Conservation (phyloP, 2,329 filamentous ascomycete genomes). For the Aspergillus sp. region DNA sequence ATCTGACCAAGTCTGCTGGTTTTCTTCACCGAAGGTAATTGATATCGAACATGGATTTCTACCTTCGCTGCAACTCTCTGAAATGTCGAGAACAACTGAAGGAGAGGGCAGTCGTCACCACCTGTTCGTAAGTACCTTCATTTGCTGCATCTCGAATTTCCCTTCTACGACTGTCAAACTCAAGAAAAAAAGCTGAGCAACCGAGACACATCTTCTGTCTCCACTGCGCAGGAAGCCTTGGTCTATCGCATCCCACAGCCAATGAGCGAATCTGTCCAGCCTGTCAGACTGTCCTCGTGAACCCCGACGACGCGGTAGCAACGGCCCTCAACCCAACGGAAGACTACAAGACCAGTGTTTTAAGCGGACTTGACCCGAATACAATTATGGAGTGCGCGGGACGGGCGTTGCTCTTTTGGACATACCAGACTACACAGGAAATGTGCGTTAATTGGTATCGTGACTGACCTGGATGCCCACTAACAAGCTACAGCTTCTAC, state of each 20-base stretch:
- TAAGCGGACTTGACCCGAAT: slow-evolving; percentile 78
- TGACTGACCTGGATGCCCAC: background rate
- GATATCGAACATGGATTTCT: slow-evolving; percentile 64
- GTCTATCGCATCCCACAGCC: slow-evolving; percentile 59
- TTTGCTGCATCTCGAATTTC: background rate
- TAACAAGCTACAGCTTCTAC: slow-evolving; percentile 60
- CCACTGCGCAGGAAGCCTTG: slow-evolving; percentile 67
- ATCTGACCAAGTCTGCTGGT: background rate
- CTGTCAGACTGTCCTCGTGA: slow-evolving; percentile 67
- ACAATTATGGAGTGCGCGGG: slow-evolving; percentile 85
- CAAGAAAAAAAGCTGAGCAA: slow-evolving; percentile 12
- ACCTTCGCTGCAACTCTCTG: slow-evolving; percentile 75
- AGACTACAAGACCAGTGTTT: slow-evolving; percentile 83
- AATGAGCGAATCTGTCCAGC: slow-evolving; percentile 69
- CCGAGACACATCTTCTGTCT: slow-evolving; percentile 81
- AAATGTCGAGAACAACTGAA: slow-evolving; percentile 71
- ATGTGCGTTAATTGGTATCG: slow-evolving; percentile 58
- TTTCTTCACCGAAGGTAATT: background rate
- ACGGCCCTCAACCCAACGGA: slow-evolving; percentile 75
- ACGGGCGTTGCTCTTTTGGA: slow-evolving; percentile 79
- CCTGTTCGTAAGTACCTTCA: slow-evolving; percentile 67
- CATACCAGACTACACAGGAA: slow-evolving; percentile 81
- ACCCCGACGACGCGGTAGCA: slow-evolving; percentile 73
- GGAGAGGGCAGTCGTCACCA: slow-evolving; percentile 78
- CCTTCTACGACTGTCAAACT: slow-evolving; percentile 9